Evolutionary conservation across 2,329 filamentous ascomycete genomes (phyloP), one percentile per base, ranked within the genome.

Genomic region (Colletotrichum liaoningense): DNA sequence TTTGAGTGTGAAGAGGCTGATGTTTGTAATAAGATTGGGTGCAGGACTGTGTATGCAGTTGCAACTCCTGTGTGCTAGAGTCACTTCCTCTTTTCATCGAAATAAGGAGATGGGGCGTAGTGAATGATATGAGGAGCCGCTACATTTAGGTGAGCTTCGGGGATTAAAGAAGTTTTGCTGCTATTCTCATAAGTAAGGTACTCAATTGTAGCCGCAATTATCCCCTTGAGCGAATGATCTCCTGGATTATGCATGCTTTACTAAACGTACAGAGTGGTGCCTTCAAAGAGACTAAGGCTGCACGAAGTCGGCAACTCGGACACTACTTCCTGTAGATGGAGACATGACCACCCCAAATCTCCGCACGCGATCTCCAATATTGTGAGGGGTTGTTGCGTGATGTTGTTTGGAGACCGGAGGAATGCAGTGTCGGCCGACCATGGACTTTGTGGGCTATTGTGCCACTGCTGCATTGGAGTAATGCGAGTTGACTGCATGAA

Each of bases 1-100:
- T 81, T 77, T 52, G 76, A 76, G 1, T 84, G 82, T 71, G 75
- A 67, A 2, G 57, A 68, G 3, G 26, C 69, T n/a, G 60, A 72
- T 8, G 69, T 74, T 1, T 74, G 72, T 30, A 72, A 74, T 8
- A 64, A 57, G 26, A 72, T 74, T 7, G 69, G 69, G 4, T 74
- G 72, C 42, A 58, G 69, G 19, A 74, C 69, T 16, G 63, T 72
- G 46, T 74, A 72, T 16, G 63, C 69, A 14, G 49, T 74, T 4
- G 58, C 64, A 28, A 74, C 69, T 3, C 63, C 69, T n/a, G 64
- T 33, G 26, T 64, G 63, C 30, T 65, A 56, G 42, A 35, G 24
- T 24, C 35, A 12, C 24, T 7, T 16, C 1, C 46, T 11, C 8
- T 24, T 19, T 28, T 19, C 16, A 12, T 38, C 26, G 49, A 56